phyloP scores from a whole-genome alignment of 164 flowering plant genomes.

The Aristolochia fimbriata region DNA sequence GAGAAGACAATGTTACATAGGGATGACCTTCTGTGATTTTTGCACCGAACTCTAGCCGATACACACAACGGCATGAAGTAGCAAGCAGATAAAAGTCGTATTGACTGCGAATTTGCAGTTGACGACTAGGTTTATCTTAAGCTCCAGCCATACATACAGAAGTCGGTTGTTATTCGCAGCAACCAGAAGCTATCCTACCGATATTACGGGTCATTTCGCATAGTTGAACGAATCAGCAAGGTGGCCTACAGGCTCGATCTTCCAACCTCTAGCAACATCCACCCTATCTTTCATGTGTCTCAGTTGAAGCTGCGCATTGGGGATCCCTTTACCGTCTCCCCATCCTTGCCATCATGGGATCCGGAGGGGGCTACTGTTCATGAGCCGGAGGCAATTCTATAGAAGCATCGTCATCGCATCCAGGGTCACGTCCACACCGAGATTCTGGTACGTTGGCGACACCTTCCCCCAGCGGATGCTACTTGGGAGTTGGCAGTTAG shows the following conservation, averaged over 20 bases:
- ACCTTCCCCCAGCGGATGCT: not conserved
- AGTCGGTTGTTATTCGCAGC: not conserved
- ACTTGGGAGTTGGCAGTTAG: not conserved
- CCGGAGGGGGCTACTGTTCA: not conserved
- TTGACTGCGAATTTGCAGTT: not conserved
- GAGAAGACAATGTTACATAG: not conserved
- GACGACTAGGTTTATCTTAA: not conserved
- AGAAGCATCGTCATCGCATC: not conserved
- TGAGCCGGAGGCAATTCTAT: not conserved
- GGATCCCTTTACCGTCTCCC: not conserved
- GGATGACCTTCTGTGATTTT: not conserved
- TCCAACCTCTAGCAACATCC: not conserved
- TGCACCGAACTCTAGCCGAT: not conserved
- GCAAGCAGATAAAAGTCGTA: not conserved
- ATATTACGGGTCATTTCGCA: not conserved
- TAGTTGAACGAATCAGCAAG: not conserved
- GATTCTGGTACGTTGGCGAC: not conserved
- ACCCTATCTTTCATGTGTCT: constrained; percentile 1
- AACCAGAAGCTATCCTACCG: not conserved
- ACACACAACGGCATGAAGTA: not conserved
- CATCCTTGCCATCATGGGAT: not conserved
- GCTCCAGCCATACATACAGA: not conserved
- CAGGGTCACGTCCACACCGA: not conserved
- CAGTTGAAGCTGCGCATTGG: not conserved
- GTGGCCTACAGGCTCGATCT: not conserved